A percentile compares a stretch with the other conserved stretches of the same genome.
Conservation (phyloP, 179 eudicot species). For the Beta corolliflora region DNA sequence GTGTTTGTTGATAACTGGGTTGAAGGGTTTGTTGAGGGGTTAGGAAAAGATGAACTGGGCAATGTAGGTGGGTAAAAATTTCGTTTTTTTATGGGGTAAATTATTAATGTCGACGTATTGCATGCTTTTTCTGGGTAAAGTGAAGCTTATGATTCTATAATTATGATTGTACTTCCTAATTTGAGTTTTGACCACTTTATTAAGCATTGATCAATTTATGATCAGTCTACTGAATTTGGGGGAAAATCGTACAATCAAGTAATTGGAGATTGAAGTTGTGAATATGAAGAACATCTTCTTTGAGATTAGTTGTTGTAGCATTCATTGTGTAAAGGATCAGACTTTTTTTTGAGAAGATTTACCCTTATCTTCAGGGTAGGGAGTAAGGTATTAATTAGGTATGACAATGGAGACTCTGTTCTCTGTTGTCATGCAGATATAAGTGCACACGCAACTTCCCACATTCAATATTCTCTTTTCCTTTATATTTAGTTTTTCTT, state of each 20-base stretch:
- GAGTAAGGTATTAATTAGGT: neutral
- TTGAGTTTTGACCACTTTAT: neutral
- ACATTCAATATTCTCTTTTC: neutral
- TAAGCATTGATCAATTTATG: constrained; percentile 5
- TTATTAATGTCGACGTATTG: constrained; percentile 24
- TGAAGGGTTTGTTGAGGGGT: neutral
- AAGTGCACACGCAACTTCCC: neutral
- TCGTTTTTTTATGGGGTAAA: constrained; percentile 21
- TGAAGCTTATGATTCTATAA: neutral
- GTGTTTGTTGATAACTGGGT: constrained; percentile 21
- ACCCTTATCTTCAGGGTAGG: neutral
- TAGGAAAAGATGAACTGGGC: constrained; percentile 4
- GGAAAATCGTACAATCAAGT: neutral
- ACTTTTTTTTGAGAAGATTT: neutral
- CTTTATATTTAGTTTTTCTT: neutral
- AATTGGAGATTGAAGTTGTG: neutral
- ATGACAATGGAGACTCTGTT: neutral
- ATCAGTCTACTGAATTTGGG: constrained; percentile 12
- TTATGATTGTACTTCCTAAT: neutral
- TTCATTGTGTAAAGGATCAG: no score
- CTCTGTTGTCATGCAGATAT: neutral
- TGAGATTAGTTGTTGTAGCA: neutral
- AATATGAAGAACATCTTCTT: neutral
- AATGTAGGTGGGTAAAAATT: constrained; percentile 30
- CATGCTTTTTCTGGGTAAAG: constrained; percentile 26